Evolutionary conservation across 2,329 filamentous ascomycete species (phyloP), one percentile per base, ranked within the genome.

Genomic region (Ilyonectria robusta): DNA sequence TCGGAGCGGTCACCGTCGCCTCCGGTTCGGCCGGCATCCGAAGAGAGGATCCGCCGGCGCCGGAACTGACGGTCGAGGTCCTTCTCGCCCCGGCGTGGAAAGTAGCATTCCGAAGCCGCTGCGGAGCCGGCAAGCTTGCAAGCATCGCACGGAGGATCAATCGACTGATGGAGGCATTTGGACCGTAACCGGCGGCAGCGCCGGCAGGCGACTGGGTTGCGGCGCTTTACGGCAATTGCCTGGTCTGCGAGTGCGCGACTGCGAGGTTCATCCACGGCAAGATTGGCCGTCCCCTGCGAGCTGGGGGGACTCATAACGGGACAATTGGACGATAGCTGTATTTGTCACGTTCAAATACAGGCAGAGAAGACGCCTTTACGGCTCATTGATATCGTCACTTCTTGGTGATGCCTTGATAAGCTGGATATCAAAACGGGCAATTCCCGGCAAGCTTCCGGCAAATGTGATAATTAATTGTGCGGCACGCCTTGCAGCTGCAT

Each of bases 151-250:
- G 72, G 72, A 35, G 70, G 67, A 5, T 19, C n/a, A 11, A 44
- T 21, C 8, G 55, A 42, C 11, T 66, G 53, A 58, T 75, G 72
- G 35, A 69, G 62, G 47, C 73, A 76, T 55, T 70, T 76, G 8
- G 71, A 68, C 6, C 73, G 65, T 2, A 73, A 63, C 6, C 73
- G 70, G 8, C 73, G 71, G 58, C 72, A 76, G n/a, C 73, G 72
- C n/a, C 72, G 67, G 64, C 73, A 76, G 42, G 73, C 73, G 19
- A 74, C 69, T 2, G 71, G 65, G 23, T 71, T 70, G 31, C 72
- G 70, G 6, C 70, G 71, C 50, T 65, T 69, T n/a, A 57, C 29
- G 47, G 37, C 56, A 48, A 11, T 37, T 50, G 42, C 40, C 48
- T 51, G 48, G 17, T 19, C 29, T 35, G 48, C 13, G 46, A 15